A percentile compares a stretch with the other conserved stretches of the same genome.
These are phyloP conservation scores for Lodderomyces oxycetoniae DNA, from an alignment of 1,139 yeast species.

Conservation along the genomic window DNA sequence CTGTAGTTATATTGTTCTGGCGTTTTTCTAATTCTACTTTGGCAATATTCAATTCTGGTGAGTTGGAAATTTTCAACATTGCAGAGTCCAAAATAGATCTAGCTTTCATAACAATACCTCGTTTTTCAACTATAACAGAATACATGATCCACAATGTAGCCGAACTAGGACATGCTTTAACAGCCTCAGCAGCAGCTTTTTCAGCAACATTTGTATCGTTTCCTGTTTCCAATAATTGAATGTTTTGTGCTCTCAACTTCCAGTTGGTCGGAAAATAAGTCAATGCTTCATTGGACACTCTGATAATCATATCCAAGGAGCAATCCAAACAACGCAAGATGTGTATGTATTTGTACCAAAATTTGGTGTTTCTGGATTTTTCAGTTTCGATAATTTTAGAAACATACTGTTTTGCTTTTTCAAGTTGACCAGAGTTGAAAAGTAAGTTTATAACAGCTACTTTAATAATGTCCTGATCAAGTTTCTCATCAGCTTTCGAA, in stretches of 20 bases:
- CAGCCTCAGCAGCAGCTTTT: constrained; percentile 46
- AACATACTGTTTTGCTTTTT: constrained; percentile 41
- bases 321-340: constrained; percentile 36
- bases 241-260: constrained; percentile 55
- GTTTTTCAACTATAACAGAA: constrained; percentile 45
- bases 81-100: constrained; percentile 74
- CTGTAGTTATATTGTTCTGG: constrained; percentile 47
- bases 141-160: constrained; percentile 53
- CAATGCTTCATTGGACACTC: constrained; percentile 43
- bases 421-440: constrained; percentile 31
- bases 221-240: constrained; percentile 39
- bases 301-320: constrained; percentile 26
- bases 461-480: constrained; percentile 54
- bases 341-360: constrained; percentile 64
- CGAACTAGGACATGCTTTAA: constrained; percentile 41
- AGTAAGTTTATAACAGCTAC: constrained; percentile 68
- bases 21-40: constrained; percentile 56
- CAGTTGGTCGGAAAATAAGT: constrained; percentile 40
- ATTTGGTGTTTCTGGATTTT: constrained; percentile 36
- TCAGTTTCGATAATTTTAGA: constrained; percentile 16
- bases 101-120: constrained; percentile 50
- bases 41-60: constrained; percentile 53
- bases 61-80: constrained; percentile 45
- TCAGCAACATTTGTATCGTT: constrained; percentile 38
- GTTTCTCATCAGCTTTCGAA: constrained; percentile 18